phyloP scores from a whole-genome alignment of 306 rosid genomes.

The Lathyrus sativus region DNA sequence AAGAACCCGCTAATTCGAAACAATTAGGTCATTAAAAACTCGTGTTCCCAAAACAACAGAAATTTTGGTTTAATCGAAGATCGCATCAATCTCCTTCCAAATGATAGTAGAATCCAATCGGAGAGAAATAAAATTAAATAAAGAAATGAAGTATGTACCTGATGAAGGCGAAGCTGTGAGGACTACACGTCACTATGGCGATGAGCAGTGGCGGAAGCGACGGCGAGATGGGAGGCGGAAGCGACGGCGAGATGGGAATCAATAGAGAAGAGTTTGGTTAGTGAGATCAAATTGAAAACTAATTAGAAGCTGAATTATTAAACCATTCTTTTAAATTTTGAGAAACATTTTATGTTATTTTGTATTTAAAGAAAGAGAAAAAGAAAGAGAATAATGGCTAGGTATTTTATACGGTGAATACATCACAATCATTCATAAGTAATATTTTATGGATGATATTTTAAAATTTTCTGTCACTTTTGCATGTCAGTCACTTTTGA shows the following conservation, averaged over 20 bases:
- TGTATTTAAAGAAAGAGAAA: no score
- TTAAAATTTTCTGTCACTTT: no score
- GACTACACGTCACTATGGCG: conserved; percentile 30
- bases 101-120: not conserved
- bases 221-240: not conserved
- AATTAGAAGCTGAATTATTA: not conserved
- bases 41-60: conserved; percentile 4
- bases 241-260: not conserved
- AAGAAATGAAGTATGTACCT: conserved; percentile 12
- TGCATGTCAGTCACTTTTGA: no score
- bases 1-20: not conserved
- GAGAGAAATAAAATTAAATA: not conserved
- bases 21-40: conserved; percentile 1
- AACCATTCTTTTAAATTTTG: no score
- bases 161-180: not conserved
- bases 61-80: not conserved
- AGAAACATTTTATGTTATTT: no score
- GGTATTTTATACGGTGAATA: no score
- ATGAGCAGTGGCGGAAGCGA: conserved; percentile 14
- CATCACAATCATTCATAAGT: no score
- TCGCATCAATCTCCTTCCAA: not conserved
- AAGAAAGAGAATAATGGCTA: no score
- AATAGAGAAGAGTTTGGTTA: conserved; percentile 1
- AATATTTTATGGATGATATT: no score
- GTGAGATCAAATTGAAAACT: not conserved